A percentile compares a stretch with the other conserved stretches of the same genome.
These are phyloP conservation scores for Lippia alba DNA, from an alignment of 305 asterid species.

Conservation along the genomic window DNA sequence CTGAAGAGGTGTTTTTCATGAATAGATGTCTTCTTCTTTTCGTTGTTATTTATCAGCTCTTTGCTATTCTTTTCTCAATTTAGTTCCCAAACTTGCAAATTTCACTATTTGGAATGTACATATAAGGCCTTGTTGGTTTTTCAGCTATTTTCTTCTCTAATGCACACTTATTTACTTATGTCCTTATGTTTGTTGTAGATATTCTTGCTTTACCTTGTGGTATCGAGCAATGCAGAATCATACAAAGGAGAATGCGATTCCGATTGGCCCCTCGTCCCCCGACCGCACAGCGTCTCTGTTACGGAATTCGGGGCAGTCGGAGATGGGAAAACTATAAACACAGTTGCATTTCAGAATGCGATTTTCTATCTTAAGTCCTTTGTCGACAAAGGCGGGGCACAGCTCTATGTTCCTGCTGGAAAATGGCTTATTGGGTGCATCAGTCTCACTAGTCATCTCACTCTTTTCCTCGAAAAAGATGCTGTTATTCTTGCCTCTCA, in stretches of 20 bases:
- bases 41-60: slow-evolving; percentile 2
- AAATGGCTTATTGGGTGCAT: slow-evolving; percentile 89
- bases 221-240: slow-evolving; percentile 43
- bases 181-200: slow-evolving; percentile 52
- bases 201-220: slow-evolving; percentile 66
- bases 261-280: slow-evolving; percentile 68
- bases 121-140: background rate
- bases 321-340: slow-evolving; percentile 87
- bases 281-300: slow-evolving; percentile 96
- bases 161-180: slow-evolving; percentile 16
- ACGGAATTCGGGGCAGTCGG: slow-evolving; percentile 94
- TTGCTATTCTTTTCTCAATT: slow-evolving; percentile 3
- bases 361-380: slow-evolving; percentile 94
- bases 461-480: slow-evolving; percentile 87
- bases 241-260: slow-evolving; percentile 74
- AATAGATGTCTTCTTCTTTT: background rate
- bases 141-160: background rate
- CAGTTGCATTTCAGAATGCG: slow-evolving; percentile 96
- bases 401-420: slow-evolving; percentile 93
- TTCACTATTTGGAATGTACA: background rate
- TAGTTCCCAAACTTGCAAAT: slow-evolving; percentile 1
- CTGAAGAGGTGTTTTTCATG: slow-evolving; percentile 42
- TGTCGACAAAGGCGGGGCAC: slow-evolving; percentile 97
- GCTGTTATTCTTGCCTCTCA: slow-evolving; percentile 90
- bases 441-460: slow-evolving; percentile 95